phyloP scores from a whole-genome alignment of 1,284 basidiomycete species.

The Ceratobasidium sp. region DNA sequence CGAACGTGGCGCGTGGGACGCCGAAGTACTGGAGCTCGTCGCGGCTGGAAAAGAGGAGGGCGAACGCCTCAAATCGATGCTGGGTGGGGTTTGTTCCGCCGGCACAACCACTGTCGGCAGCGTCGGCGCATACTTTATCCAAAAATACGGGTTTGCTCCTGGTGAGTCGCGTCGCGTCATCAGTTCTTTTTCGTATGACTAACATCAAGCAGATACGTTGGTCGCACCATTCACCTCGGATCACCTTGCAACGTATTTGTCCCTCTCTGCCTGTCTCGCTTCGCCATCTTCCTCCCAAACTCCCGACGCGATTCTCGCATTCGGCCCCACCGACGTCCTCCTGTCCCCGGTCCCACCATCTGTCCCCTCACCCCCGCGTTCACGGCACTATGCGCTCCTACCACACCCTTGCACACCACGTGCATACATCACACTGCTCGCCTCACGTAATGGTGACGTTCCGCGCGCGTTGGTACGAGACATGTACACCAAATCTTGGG shows the following conservation, averaged over 20 bases:
- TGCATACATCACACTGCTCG: constrained; percentile 9
- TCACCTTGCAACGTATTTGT: constrained; percentile 77
- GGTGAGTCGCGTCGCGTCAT: constrained; percentile 65
- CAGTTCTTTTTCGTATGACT: not conserved
- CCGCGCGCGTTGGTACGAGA: constrained; percentile 83
- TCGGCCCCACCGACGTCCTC: constrained; percentile 80
- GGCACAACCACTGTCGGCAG: constrained; percentile 71
- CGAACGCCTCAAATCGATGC: constrained; percentile 71
- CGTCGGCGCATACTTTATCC: constrained; percentile 76
- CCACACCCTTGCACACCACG: constrained; percentile 60
- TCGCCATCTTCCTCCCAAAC: constrained; percentile 46
- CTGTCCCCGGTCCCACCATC: constrained; percentile 77
- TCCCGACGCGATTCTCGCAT: constrained; percentile 74
- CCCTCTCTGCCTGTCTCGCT: constrained; percentile 67
- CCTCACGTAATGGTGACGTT: constrained; percentile 77
- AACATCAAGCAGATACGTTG: constrained; percentile 65
- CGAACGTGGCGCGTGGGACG: constrained; percentile 67
- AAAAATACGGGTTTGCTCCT: constrained; percentile 80
- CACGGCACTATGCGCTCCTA: constrained; percentile 71
- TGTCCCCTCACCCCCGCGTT: constrained; percentile 60
- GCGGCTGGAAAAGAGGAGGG: constrained; percentile 75
- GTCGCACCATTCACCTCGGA: constrained; percentile 80
- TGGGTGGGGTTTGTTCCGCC: constrained; percentile 75
- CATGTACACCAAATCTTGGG: constrained; percentile 91
- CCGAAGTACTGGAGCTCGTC: constrained; percentile 76